Evolutionary conservation across 2,329 filamentous ascomycete genomes (phyloP).

Genomic region (Scopulariopsis brevicaulis): DNA sequence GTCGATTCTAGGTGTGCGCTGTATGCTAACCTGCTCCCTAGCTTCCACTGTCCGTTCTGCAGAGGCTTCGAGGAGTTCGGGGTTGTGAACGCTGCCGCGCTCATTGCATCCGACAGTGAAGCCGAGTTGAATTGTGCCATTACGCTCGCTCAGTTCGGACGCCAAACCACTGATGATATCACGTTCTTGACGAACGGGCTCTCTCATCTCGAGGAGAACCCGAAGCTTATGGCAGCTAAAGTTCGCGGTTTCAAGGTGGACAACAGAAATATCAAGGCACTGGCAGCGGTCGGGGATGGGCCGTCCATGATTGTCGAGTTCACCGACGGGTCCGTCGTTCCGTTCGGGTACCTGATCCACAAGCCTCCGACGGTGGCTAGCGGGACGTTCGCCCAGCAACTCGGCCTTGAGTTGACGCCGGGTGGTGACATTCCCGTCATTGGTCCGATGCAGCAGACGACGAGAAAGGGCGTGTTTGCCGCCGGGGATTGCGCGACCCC

Average conservation of each 20-base stretch:
- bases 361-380: slow-evolving; percentile 22
- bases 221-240: too few relatives aligned
- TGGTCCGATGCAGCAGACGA: slow-evolving; percentile 35
- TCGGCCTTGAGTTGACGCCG: slow-evolving; percentile 27
- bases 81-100: slow-evolving; percentile 28
- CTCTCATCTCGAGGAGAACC: too few relatives aligned
- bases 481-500: slow-evolving; percentile 33
- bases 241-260: too few relatives aligned
- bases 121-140: slow-evolving; percentile 16
- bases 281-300: slow-evolving; percentile 18
- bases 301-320: background rate
- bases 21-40: slow-evolving; percentile 8
- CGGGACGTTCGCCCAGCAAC: slow-evolving; percentile 27
- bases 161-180: slow-evolving; percentile 5
- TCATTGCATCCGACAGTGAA: slow-evolving; percentile 26
- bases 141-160: slow-evolving; percentile 30
- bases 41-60: slow-evolving; percentile 49
- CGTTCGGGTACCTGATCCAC: background rate
- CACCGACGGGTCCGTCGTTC: background rate
- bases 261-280: too few relatives aligned
- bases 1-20: background rate
- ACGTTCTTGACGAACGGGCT: too few relatives aligned
- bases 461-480: slow-evolving; percentile 37
- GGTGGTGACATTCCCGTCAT: slow-evolving; percentile 29
- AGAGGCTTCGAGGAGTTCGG: slow-evolving; percentile 48